Conservation (phyloP, 1,284 basidiomycete genomes). For the Chalciporus sp. region DNA sequence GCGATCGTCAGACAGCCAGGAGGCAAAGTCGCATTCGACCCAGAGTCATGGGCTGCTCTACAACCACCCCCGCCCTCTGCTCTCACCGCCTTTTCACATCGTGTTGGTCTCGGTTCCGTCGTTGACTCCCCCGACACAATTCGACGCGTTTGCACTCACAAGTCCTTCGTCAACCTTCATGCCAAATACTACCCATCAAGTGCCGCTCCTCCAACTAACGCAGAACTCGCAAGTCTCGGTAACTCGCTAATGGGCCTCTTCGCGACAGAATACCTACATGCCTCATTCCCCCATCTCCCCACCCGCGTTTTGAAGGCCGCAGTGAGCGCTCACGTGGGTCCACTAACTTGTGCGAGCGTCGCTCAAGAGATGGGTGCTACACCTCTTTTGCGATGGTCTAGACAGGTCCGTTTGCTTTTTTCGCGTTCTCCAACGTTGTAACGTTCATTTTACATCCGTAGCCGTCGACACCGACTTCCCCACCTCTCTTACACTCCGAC, state of each 20-base stretch:
- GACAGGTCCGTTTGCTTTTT: slow-evolving; percentile 49
- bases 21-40: slow-evolving; percentile 48
- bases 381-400: slow-evolving; percentile 70
- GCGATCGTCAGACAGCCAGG: slow-evolving; percentile 42
- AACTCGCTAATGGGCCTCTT: slow-evolving; percentile 93
- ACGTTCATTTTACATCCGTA: slow-evolving; percentile 27
- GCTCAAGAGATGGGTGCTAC: slow-evolving; percentile 80
- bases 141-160: slow-evolving; percentile 80
- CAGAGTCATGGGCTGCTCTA: slow-evolving; percentile 68
- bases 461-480: slow-evolving; percentile 49
- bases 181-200: slow-evolving; percentile 55
- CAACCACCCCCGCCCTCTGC: slow-evolving; percentile 75
- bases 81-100: slow-evolving; percentile 72
- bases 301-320: slow-evolving; percentile 89
- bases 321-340: slow-evolving; percentile 89
- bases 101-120: slow-evolving; percentile 66
- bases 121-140: slow-evolving; percentile 53
- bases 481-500: slow-evolving; percentile 65
- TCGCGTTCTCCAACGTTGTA: neutral
- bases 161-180: slow-evolving; percentile 66
- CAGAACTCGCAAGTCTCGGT: slow-evolving; percentile 78
- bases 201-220: slow-evolving; percentile 66
- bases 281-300: slow-evolving; percentile 89
- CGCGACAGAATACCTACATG: slow-evolving; percentile 83
- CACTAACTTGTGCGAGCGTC: slow-evolving; percentile 79